Percentiles rank a stretch among this genome's conserved stretches.
phyloP scores from a whole-genome alignment of 2,329 filamentous ascomycete genomes.

The Tolypocladium ovalisporum region DNA sequence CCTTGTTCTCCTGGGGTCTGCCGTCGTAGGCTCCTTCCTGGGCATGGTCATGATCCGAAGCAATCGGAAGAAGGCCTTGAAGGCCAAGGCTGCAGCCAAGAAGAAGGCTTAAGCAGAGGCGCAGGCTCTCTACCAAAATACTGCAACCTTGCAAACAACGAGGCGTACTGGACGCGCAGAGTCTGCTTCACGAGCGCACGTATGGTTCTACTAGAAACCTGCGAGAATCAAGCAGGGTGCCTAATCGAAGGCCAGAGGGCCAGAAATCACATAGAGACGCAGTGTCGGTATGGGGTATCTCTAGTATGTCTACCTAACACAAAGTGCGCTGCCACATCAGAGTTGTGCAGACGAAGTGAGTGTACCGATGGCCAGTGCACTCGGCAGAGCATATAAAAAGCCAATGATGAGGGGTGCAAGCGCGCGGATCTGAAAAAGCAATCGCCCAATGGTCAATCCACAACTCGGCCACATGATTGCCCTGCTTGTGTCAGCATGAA shows the following conservation, averaged over 20 bases:
- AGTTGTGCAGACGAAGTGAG: slow-evolving; percentile 14
- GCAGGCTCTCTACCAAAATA: neutral
- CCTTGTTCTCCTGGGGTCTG: slow-evolving; percentile 79
- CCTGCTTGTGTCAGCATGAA: neutral
- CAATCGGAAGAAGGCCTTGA: slow-evolving; percentile 94
- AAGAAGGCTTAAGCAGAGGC: slow-evolving; percentile 62
- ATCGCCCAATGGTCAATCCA: neutral
- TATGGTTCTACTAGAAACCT: no score
- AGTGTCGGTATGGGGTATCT: slow-evolving; percentile 19
- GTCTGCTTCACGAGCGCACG: neutral
- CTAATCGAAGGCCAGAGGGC: neutral
- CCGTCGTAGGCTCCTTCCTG: slow-evolving; percentile 92
- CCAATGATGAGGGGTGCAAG: neutral
- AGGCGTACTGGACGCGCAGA: neutral
- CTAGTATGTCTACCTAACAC: slow-evolving; percentile 21
- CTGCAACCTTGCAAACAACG: slow-evolving; percentile 6
- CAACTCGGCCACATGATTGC: neutral
- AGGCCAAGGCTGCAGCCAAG: slow-evolving; percentile 73
- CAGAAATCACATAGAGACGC: slow-evolving; percentile 5
- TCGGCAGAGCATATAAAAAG: slow-evolving; percentile 17
- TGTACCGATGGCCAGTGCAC: slow-evolving; percentile 16
- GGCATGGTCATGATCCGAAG: slow-evolving; percentile 97
- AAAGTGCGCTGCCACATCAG: slow-evolving; percentile 9
- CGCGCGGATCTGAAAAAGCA: slow-evolving; percentile 3
- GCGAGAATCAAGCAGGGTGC: neutral